Base-by-base conservation (phyloP, 768 basidiomycete species). In the Tricholoma furcatifolium region DNA sequence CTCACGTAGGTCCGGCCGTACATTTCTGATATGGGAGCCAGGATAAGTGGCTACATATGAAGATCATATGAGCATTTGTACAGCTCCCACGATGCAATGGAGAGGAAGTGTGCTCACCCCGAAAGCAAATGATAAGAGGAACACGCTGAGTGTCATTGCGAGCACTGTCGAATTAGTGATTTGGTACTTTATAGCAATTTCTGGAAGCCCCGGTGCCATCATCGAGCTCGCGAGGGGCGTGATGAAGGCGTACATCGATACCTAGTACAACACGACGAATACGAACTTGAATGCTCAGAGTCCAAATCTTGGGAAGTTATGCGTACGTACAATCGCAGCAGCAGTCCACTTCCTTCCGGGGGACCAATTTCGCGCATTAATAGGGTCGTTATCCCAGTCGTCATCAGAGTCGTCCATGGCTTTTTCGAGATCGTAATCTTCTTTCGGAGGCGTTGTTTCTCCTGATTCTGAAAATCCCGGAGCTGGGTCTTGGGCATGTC, bases 291-390 rank as follows among this genome's bases (percentile, higher is more conserved):
- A n/a, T n/a, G n/a, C n/a, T n/a, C 11, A 12, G 0, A 47, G 15
- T 23, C 23, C 41, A 21, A 12, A 35, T 21, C 17, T n/a, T 15
- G 24, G 10, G 17, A 9, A 15, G 27, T 36, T 48, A 43, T 23
- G 50, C 1, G 12, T 55, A 73, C 82, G 45, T 51, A 87, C 85
- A 17, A 86, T 72, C 14, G 64, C 55, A 11, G 73, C 71, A 15
- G 77, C 68, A 17, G 70, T 67, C 87, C 86, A 89, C 64, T 88
- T 89, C 61, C 70, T 79, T 36, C 64, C 48, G 0, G 59, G 54
- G 2, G 79, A 61, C 87, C 86, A 89, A 60, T 88, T 88, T 21
- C 85, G 72, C 1, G 87, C 78, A 62, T 89, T 87, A n/a, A 67
- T 66, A 14, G 80, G 76, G 56, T 81, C 81, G 55, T 73, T 65